Evolutionary conservation across 208 protist genomes (phyloP), one percentile per base, ranked within the genome.

Genomic region (Acanthamoeba divionensis): DNA sequence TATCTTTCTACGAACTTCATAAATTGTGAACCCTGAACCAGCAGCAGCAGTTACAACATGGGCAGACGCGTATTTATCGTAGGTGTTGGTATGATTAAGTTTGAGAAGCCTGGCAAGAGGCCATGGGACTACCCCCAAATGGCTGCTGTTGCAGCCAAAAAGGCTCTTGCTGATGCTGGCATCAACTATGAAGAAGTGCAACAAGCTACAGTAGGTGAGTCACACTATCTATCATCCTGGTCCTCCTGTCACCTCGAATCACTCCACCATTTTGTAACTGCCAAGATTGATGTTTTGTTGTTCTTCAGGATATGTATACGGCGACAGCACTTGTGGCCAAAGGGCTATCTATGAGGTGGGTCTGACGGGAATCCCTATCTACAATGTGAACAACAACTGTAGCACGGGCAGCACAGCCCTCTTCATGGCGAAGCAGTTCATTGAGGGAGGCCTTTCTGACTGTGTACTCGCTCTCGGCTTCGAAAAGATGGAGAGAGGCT

Each of bases 331-430:
- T 5, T 93, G 91, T 65, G 91, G 91, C 26, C 91, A 93, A 90
- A 67, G 91, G 10, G 91, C 90, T 0, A 21, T 93, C 8, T 93
- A 91, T 75, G 60, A 93, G 91, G 18, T 93, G 29, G 91, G 91
- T 31, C 82, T 93, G 15, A 93, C 91, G n/a, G 79, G 83, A 3
- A 65, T 93, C 9, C 91, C 91, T 4, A 65, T 93, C 7, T 33
- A 71, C 71, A 93, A 93, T 47, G 91, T 93, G 1, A 93, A 93
- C 91, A 93, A 93, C 52, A 93, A 93, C 71, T 93, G 91, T 50
- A 85, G 79, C 18, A 93, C 91, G 12, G 91, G 91, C 15, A 79
- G 77, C 1, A 90, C 91, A 2, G 91, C 91, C 7, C 50, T 93
- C 7, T 85, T 85, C 33, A 26, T 91, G 6, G 79, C 82, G 7